These are phyloP conservation scores for Gypsophila paniculata DNA, from an alignment of 179 eudicot genomes.

Conservation along the genomic window DNA sequence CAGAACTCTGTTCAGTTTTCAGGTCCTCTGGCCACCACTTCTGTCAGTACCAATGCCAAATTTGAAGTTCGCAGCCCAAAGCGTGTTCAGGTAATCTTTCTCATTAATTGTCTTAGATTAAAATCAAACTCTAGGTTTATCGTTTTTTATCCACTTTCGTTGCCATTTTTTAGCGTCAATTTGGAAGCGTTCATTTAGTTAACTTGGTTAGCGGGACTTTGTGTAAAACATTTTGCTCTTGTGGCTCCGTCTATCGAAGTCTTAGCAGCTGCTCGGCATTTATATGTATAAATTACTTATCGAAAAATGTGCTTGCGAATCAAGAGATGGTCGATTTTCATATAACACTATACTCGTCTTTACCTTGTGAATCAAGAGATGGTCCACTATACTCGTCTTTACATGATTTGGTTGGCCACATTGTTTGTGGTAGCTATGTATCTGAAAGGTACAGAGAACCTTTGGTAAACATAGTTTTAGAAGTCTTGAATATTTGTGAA, in stretches of 20 bases:
- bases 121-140: background rate
- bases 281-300: background rate
- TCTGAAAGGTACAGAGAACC: background rate
- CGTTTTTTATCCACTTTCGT: background rate
- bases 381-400: background rate
- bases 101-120: background rate
- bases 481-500: background rate
- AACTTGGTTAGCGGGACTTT: too few relatives aligned
- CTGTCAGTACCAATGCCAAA: constrained; percentile 76
- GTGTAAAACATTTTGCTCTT: too few relatives aligned
- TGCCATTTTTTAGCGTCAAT: too few relatives aligned
- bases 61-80: constrained; percentile 94
- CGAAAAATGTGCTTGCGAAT: too few relatives aligned
- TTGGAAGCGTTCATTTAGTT: too few relatives aligned
- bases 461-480: background rate
- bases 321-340: background rate
- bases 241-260: too few relatives aligned
- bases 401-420: background rate
- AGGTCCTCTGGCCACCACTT: constrained; percentile 73
- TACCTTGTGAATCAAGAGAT: background rate
- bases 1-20: constrained; percentile 75
- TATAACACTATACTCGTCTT: background rate
- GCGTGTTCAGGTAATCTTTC: constrained; percentile 70
- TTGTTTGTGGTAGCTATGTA: background rate
- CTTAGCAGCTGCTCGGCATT: background rate